Evolutionary conservation across 2,329 filamentous ascomycete genomes (phyloP).

Genomic region (Aspergillus jensenii): DNA sequence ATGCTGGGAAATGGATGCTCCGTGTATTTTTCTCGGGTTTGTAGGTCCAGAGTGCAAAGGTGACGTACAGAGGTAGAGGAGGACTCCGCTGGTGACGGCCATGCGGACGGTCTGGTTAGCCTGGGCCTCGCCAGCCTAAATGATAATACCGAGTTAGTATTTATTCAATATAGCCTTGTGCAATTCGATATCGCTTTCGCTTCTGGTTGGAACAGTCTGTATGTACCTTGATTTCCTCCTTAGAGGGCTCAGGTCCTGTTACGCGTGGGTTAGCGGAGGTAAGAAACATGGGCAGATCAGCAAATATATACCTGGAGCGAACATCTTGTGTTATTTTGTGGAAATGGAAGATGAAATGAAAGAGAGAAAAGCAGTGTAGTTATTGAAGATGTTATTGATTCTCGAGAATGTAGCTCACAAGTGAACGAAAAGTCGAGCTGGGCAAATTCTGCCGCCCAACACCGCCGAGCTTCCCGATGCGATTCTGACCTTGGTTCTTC

Average conservation of each 20-base stretch:
- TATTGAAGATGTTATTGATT: not conserved
- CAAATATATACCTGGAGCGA: slow-evolving; percentile 31
- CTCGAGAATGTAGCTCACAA: not conserved
- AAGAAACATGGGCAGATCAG: not conserved
- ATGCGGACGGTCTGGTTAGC: slow-evolving; percentile 56
- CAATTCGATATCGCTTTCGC: not conserved
- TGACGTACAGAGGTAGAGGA: slow-evolving; percentile 62
- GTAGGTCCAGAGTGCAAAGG: not conserved
- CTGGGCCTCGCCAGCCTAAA: slow-evolving; percentile 52
- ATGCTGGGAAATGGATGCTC: not conserved
- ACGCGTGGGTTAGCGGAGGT: not conserved
- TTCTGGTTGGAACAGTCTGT: not conserved
- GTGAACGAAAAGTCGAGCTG: slow-evolving; percentile 17
- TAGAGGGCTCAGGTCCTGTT: slow-evolving; percentile 45
- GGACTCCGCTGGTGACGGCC: slow-evolving; percentile 53
- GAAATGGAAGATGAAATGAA: not conserved
- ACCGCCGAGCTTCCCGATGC: slow-evolving; percentile 6
- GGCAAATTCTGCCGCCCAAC: slow-evolving; percentile 20
- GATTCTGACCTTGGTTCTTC: slow-evolving; percentile 4
- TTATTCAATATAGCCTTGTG: not conserved
- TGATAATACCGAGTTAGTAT: slow-evolving; percentile 9
- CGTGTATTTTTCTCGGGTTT: no score
- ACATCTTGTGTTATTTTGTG: slow-evolving; percentile 27
- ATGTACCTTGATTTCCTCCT: slow-evolving; percentile 46
- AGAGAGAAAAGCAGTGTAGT: not conserved